Evolutionary conservation across 1,284 basidiomycete species (phyloP).

Genomic region (Irpex rosettiformis): DNA sequence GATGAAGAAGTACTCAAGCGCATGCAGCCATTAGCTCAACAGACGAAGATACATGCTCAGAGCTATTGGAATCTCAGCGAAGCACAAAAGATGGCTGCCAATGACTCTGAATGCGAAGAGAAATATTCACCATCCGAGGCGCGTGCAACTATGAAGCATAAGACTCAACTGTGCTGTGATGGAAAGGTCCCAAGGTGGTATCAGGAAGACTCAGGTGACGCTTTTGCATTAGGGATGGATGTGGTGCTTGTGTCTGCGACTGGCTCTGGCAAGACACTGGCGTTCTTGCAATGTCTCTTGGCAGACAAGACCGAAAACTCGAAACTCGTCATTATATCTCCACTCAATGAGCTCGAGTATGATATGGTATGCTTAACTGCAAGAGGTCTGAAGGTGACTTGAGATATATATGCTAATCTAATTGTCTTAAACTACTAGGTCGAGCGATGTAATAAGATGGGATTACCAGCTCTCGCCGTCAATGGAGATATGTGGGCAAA

Average conservation of each 20-base stretch:
- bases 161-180: neutral
- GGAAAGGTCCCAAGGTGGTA: slow-evolving; percentile 22
- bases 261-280: slow-evolving; percentile 34
- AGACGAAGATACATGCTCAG: neutral
- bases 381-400: neutral
- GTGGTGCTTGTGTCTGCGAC: slow-evolving; percentile 31
- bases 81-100: neutral
- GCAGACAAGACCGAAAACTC: slow-evolving; percentile 15
- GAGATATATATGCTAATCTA: neutral
- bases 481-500: slow-evolving; percentile 29
- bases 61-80: neutral
- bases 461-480: slow-evolving; percentile 26
- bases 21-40: neutral
- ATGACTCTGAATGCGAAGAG: neutral
- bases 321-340: slow-evolving; percentile 29
- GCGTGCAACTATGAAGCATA: neutral
- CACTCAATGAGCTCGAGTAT: slow-evolving; percentile 30
- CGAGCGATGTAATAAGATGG: slow-evolving; percentile 25
- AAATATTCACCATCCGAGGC: neutral
- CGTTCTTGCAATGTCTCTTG: slow-evolving; percentile 31
- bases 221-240: slow-evolving; percentile 30
- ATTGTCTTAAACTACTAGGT: too few species aligned
- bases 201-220: slow-evolving; percentile 34
- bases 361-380: slow-evolving; percentile 18
- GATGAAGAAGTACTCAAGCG: neutral